Evolutionary conservation across 1,284 basidiomycete species (phyloP).

Genomic region (Apiotrichum domesticum): DNA sequence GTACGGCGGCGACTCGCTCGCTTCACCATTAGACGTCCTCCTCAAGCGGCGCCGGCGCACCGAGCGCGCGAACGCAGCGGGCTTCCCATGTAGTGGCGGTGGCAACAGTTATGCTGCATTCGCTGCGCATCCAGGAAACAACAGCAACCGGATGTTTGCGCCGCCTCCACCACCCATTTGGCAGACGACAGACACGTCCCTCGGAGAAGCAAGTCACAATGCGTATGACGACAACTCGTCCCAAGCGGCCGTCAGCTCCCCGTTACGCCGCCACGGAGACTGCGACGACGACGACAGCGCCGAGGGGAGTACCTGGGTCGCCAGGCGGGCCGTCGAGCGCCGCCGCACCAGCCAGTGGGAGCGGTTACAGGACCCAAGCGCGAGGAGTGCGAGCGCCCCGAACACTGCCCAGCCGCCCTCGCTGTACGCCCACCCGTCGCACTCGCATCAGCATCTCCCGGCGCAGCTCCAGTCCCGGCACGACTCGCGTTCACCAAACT

Average conservation of each 20-base stretch:
- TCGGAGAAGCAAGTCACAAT: not conserved
- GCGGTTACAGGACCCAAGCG: conserved; percentile 12
- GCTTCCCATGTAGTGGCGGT: not conserved
- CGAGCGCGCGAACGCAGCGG: not conserved
- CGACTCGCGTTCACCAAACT: not conserved
- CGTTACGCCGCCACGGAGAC: not conserved
- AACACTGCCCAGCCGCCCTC: not conserved
- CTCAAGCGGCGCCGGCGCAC: conserved; percentile 34
- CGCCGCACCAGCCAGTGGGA: conserved; percentile 17
- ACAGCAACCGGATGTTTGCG: too few species aligned
- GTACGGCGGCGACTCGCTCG: conserved; percentile 21
- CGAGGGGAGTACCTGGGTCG: not conserved
- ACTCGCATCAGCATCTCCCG: not conserved
- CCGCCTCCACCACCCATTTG: not conserved
- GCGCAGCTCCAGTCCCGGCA: not conserved
- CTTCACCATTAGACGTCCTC: conserved; percentile 38
- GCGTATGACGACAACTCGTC: not conserved
- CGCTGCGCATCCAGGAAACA: not conserved
- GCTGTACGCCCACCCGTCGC: not conserved
- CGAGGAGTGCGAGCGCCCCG: not conserved
- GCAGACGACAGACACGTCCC: not conserved
- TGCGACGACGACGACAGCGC: conserved; percentile 1
- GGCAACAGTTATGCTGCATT: not conserved
- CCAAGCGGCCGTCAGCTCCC: not conserved
- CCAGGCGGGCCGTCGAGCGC: conserved; percentile 9